phyloP scores from a whole-genome alignment of 176 grass and related monocot genomes.

The Eremochloa ophiuroides region DNA sequence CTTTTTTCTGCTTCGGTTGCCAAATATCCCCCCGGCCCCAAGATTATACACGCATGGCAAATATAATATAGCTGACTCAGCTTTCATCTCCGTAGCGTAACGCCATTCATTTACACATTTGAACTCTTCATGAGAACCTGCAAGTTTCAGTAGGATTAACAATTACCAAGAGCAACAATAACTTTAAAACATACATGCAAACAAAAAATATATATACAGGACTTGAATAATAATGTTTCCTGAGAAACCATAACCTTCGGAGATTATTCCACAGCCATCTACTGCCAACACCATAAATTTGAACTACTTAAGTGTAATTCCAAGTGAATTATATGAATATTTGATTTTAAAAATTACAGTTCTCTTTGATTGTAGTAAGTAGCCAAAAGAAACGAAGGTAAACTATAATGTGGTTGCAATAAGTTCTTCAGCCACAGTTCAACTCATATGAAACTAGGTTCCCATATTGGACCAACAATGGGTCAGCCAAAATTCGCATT shows the following conservation, averaged over 20 bases:
- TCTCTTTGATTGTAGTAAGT: neutral
- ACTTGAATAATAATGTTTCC: neutral
- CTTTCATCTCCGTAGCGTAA: neutral
- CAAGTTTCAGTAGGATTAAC: neutral
- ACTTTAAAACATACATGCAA: neutral
- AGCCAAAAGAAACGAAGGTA: neutral
- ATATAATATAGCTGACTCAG: conserved; percentile 11
- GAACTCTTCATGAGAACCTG: conserved; percentile 26
- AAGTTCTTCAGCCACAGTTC: neutral
- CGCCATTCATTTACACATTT: conserved; percentile 41
- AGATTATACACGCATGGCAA: conserved; percentile 45
- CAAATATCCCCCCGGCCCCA: conserved; percentile 10
- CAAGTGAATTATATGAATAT: neutral
- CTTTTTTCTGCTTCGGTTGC: conserved; percentile 9
- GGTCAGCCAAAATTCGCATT: neutral
- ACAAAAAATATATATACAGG: neutral
- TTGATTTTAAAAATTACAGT: neutral
- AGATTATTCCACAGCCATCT: neutral
- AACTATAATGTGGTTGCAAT: neutral
- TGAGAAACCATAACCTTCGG: neutral
- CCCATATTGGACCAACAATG: neutral
- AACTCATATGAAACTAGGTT: neutral
- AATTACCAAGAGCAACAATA: neutral
- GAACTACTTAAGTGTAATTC: neutral
- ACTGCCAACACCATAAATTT: neutral